Evolutionary conservation across 257 asterid species (phyloP).

Genomic region (Plantago ovata): DNA sequence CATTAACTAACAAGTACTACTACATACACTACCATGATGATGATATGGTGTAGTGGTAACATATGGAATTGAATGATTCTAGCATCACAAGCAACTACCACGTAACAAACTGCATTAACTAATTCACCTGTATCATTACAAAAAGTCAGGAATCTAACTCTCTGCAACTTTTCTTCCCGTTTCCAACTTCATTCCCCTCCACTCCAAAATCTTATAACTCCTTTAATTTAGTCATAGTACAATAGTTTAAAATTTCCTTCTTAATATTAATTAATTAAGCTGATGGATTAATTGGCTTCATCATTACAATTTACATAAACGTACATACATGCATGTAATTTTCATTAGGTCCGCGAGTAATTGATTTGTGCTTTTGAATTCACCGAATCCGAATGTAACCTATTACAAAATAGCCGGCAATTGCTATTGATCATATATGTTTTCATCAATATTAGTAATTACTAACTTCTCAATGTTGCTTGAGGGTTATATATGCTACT

Average conservation of each 20-base stretch:
- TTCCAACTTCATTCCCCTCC: too few relatives aligned
- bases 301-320: constrained; percentile 54
- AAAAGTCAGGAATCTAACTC: too few relatives aligned
- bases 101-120: constrained; percentile 33
- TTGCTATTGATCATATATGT: too few relatives aligned
- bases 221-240: too few relatives aligned
- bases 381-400: constrained; percentile 28
- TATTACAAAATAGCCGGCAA: too few relatives aligned
- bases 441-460: too few relatives aligned
- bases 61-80: constrained; percentile 11
- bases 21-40: neutral
- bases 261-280: too few relatives aligned
- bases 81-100: constrained; percentile 24
- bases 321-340: constrained; percentile 26
- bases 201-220: too few relatives aligned
- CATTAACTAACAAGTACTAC: neutral
- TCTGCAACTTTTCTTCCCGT: too few relatives aligned
- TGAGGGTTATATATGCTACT: too few relatives aligned
- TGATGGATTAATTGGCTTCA: too few relatives aligned
- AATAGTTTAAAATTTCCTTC: too few relatives aligned
- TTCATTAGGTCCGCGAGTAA: constrained; percentile 31
- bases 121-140: neutral
- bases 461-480: neutral
- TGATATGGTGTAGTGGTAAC: neutral
- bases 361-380: constrained; percentile 27